These are phyloP conservation scores for Beauveria asiatica DNA, from an alignment of 2,329 filamentous ascomycete genomes.

Conservation along the genomic window DNA sequence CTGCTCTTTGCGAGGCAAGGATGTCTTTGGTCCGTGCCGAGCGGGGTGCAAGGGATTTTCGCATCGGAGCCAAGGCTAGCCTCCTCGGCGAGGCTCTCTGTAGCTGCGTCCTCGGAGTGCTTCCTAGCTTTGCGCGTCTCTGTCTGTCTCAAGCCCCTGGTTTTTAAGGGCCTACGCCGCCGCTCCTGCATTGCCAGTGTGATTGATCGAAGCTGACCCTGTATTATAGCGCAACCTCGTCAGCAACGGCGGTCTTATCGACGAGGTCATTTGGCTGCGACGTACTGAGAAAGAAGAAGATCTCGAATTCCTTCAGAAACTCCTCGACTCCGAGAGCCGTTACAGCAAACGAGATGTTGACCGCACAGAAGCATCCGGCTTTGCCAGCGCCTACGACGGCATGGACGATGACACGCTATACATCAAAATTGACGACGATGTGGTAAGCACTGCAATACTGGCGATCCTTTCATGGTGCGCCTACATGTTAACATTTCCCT, in stretches of 20 bases:
- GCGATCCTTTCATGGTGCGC: neutral
- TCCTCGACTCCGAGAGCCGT: slow-evolving; percentile 26
- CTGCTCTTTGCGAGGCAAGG: neutral
- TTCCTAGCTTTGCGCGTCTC: neutral
- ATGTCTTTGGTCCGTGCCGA: neutral
- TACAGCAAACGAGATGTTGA: slow-evolving; percentile 31
- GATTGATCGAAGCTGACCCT: neutral
- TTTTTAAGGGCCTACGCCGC: neutral
- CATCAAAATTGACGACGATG: slow-evolving; percentile 29
- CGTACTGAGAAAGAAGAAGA: slow-evolving; percentile 31
- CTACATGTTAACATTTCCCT: neutral
- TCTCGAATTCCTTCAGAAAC: slow-evolving; percentile 29
- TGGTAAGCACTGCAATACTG: slow-evolving; percentile 22
- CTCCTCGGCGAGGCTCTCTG: neutral
- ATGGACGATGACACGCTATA: slow-evolving; percentile 38
- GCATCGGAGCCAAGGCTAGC: neutral
- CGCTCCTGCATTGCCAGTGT: neutral
- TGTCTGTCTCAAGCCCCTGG: neutral
- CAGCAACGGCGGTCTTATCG: slow-evolving; percentile 35
- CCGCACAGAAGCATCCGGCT: slow-evolving; percentile 25
- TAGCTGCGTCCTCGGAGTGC: neutral
- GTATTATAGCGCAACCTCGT: slow-evolving; percentile 31
- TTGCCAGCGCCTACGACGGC: slow-evolving; percentile 31
- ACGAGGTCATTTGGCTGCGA: slow-evolving; percentile 36
- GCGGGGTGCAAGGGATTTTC: neutral